Percentiles rank a stretch among this genome's conserved stretches.
phyloP scores from a whole-genome alignment of 306 rosid species.

The Trichosanthes cucumerina region DNA sequence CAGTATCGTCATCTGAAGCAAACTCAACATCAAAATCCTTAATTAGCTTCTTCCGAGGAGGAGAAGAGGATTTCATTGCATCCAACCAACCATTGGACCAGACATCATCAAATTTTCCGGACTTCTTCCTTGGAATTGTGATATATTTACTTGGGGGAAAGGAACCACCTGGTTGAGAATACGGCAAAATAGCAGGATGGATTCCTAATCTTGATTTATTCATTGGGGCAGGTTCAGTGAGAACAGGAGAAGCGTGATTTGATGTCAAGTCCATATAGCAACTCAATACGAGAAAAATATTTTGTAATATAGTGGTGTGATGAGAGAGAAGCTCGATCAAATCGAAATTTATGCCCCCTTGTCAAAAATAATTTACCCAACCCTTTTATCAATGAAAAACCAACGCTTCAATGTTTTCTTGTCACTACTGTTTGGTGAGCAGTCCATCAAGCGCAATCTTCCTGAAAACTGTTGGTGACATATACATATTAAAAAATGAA shows the following conservation, averaged over 20 bases:
- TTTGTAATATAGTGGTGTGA: background rate
- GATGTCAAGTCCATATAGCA: constrained; percentile 67
- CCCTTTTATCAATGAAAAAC: constrained; percentile 89
- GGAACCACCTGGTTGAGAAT: constrained; percentile 53
- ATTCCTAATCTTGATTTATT: constrained; percentile 76
- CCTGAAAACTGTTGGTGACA: constrained; percentile 33
- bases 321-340: background rate
- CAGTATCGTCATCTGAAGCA: constrained; percentile 57
- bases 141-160: constrained; percentile 38
- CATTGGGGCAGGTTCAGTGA: constrained; percentile 53
- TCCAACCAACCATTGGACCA: constrained; percentile 85
- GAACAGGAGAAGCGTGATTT: constrained; percentile 52
- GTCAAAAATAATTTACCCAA: constrained; percentile 37
- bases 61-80: constrained; percentile 92
- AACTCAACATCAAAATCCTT: constrained; percentile 36
- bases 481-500: background rate
- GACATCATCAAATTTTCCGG: constrained; percentile 62
- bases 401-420: constrained; percentile 78
- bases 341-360: background rate
- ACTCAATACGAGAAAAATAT: constrained; percentile 3
- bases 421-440: constrained; percentile 58
- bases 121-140: constrained; percentile 48
- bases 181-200: constrained; percentile 39
- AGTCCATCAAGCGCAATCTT: constrained; percentile 61
- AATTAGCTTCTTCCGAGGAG: constrained; percentile 61